Evolutionary conservation across 2,329 filamentous ascomycete species (phyloP).

Genomic region (Diaporthe amygdali): DNA sequence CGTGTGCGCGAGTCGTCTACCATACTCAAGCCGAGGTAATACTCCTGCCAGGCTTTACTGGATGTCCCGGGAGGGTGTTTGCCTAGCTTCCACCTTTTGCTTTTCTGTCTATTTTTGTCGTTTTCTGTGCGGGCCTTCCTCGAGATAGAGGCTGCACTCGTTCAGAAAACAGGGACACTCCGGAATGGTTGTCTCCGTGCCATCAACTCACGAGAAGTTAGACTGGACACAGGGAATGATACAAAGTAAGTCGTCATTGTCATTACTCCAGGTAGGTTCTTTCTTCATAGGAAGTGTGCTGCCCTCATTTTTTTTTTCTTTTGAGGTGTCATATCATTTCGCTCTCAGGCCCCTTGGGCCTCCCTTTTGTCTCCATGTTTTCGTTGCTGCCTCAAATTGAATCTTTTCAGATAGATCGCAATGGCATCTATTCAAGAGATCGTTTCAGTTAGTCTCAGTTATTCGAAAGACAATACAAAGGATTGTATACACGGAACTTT

Average conservation of each 20-base stretch:
- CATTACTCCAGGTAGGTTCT: not conserved
- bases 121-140: not conserved
- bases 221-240: not conserved
- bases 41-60: not conserved
- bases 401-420: not conserved
- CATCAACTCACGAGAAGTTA: not conserved
- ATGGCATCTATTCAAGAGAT: not conserved
- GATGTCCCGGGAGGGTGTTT: not conserved
- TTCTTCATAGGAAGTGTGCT: not conserved
- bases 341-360: not conserved
- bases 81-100: not conserved
- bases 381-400: not conserved
- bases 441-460: not conserved
- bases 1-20: not conserved
- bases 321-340: not conserved
- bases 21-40: not conserved
- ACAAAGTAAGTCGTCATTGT: not conserved
- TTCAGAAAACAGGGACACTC: not conserved
- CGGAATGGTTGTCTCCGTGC: not conserved
- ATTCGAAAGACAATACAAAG: not conserved
- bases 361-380: not conserved
- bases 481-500: not conserved
- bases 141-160: not conserved
- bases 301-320: not conserved
- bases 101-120: too few relatives aligned